A percentile compares a stretch with the other conserved stretches of the same genome.
Conservation (phyloP, 2,329 filamentous ascomycete species). For the Leptodontidium sp. region DNA sequence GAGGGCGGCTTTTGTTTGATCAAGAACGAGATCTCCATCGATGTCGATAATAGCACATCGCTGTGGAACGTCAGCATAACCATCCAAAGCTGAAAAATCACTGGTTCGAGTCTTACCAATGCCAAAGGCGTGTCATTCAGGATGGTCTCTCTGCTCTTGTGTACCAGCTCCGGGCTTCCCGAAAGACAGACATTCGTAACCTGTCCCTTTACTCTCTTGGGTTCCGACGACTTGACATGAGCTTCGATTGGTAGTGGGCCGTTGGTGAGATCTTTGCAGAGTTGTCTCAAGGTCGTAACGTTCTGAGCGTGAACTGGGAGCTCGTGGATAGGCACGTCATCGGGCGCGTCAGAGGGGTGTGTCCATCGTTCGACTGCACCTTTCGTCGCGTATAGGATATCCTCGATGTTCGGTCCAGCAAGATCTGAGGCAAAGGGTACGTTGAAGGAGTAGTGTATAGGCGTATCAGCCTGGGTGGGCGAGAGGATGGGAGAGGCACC, state of each 20-base stretch:
- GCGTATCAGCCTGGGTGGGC: slow-evolving; percentile 75
- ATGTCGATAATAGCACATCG: slow-evolving; percentile 93
- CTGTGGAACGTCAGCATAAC: slow-evolving; percentile 54
- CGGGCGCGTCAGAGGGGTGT: slow-evolving; percentile 85
- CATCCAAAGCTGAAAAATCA: slow-evolving; percentile 34
- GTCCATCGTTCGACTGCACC: slow-evolving; percentile 93
- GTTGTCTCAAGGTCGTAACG: slow-evolving; percentile 76
- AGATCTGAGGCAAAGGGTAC: slow-evolving; percentile 95
- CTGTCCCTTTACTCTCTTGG: slow-evolving; percentile 72
- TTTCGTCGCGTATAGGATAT: slow-evolving; percentile 90
- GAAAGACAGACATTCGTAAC: slow-evolving; percentile 92
- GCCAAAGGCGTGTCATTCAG: slow-evolving; percentile 92
- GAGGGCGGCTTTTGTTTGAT: slow-evolving; percentile 70
- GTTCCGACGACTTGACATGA: slow-evolving; percentile 81
- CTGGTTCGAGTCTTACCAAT: slow-evolving; percentile 68
- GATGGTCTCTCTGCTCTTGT: slow-evolving; percentile 88
- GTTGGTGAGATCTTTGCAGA: slow-evolving; percentile 85
- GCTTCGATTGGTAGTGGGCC: slow-evolving; percentile 78
- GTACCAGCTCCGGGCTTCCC: slow-evolving; percentile 85
- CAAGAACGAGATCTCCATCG: slow-evolving; percentile 88
- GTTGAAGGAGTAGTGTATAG: slow-evolving; percentile 95
- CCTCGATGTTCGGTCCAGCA: slow-evolving; percentile 89
- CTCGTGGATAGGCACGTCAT: slow-evolving; percentile 85
- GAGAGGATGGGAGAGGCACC: slow-evolving; percentile 67
- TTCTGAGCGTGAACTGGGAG: slow-evolving; percentile 93